Percentiles rank a stretch among this genome's conserved stretches.
phyloP scores from a whole-genome alignment of 345 rosid genomes.

The Psidium friedrichsthalianum region DNA sequence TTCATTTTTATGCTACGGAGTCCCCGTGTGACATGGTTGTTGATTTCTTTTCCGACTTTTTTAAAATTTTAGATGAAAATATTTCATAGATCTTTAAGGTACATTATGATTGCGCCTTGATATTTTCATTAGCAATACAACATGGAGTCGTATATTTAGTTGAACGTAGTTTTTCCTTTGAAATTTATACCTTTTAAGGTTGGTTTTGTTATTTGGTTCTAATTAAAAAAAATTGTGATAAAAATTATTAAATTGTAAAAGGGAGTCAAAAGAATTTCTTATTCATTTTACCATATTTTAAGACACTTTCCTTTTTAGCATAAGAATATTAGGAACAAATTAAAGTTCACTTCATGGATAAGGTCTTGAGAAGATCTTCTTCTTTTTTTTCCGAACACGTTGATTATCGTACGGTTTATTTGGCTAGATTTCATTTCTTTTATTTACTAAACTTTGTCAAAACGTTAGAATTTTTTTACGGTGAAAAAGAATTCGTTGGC shows the following conservation, averaged over 20 bases:
- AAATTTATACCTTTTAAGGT: not conserved
- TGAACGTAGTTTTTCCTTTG: not conserved
- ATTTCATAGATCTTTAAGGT: not conserved
- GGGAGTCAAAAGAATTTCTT: not conserved
- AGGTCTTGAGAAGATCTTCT: not conserved
- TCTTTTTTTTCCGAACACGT: not conserved
- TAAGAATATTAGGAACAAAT: not conserved
- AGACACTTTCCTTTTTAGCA: not conserved
- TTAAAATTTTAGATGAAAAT: not conserved
- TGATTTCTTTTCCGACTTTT: not conserved
- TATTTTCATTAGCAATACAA: not conserved
- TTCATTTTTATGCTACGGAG: not conserved
- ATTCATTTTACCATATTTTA: not conserved
- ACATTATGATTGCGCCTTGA: not conserved
- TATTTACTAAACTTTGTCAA: not conserved
- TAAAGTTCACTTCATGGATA: not conserved
- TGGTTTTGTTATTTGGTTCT: not conserved
- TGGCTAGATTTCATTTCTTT: not conserved
- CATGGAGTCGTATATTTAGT: not conserved
- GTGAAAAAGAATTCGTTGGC: not conserved
- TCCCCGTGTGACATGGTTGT: too few species aligned
- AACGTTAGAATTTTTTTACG: not conserved
- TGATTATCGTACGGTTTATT: not conserved
- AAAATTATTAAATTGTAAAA: not conserved
- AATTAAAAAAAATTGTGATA: too few species aligned